Conservation (phyloP, 176 grass and related monocot species). For the Coix lacrymajobi region DNA sequence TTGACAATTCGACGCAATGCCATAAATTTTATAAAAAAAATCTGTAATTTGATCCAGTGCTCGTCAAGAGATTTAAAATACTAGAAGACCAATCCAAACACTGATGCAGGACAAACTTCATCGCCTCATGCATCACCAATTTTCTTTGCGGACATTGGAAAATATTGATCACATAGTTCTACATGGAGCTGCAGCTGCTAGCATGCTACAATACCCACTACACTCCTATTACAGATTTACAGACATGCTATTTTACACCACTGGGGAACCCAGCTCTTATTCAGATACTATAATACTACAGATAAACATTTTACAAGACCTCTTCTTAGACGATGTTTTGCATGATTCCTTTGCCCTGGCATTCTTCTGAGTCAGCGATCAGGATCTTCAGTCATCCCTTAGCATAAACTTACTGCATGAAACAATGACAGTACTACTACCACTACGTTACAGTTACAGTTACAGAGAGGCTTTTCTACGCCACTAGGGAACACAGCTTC, state of each 20-base stretch:
- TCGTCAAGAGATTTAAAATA: neutral
- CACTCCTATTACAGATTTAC: neutral
- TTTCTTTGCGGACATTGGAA: neutral
- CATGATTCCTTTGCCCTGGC: neutral
- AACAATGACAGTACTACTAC: neutral
- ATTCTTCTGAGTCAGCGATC: neutral
- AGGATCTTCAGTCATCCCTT: neutral
- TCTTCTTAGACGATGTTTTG: neutral
- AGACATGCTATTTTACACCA: neutral
- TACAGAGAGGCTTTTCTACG: neutral
- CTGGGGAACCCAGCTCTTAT: neutral
- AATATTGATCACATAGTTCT: neutral
- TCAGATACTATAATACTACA: neutral
- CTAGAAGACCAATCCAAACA: neutral
- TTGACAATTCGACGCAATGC: neutral
- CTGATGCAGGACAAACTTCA: neutral
- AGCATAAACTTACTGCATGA: neutral
- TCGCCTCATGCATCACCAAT: neutral
- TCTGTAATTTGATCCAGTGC: neutral
- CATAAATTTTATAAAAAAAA: no score
- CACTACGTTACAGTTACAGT: neutral
- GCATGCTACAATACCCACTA: neutral
- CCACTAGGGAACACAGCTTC: neutral
- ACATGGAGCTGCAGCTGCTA: neutral
- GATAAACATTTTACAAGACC: neutral